phyloP scores from a whole-genome alignment of 2,329 filamentous ascomycete genomes.

The Epichloe glyceriae region DNA sequence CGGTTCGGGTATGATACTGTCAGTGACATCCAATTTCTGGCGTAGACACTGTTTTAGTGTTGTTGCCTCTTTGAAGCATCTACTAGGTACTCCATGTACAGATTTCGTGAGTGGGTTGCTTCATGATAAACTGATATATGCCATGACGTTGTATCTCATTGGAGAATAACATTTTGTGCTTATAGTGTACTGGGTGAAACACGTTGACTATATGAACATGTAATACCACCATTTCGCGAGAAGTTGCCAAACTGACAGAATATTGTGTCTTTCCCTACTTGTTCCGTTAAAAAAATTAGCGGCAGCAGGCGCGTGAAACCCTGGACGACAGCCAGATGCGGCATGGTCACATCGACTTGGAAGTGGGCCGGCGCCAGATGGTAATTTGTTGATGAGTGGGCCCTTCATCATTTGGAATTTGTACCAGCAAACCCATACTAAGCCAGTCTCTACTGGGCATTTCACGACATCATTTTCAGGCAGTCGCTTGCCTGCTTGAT shows the following conservation, averaged over 20 bases:
- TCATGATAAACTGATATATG: constrained; percentile 15
- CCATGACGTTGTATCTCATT: too few relatives aligned
- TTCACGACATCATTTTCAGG: neutral
- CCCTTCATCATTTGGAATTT: neutral
- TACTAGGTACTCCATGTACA: constrained; percentile 22
- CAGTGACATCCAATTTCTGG: constrained; percentile 13
- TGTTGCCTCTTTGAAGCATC: constrained; percentile 18
- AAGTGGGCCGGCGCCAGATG: neutral
- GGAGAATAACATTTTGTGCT: too few relatives aligned
- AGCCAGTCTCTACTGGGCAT: neutral
- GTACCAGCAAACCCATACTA: neutral
- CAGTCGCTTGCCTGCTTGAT: neutral
- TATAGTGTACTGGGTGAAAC: too few relatives aligned
- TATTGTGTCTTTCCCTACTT: too few relatives aligned
- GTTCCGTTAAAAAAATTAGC: neutral
- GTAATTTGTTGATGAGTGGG: neutral
- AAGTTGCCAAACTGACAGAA: too few relatives aligned
- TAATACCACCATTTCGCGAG: too few relatives aligned
- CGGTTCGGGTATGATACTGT: constrained; percentile 19
- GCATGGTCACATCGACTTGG: neutral
- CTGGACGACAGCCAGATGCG: neutral
- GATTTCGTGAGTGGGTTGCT: constrained; percentile 15
- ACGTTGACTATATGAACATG: too few relatives aligned
- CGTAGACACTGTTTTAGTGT: constrained; percentile 17
- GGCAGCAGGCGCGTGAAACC: neutral